Base-by-base conservation (phyloP, 2,329 filamentous ascomycete species). In the Exophiala alcalophila region DNA sequence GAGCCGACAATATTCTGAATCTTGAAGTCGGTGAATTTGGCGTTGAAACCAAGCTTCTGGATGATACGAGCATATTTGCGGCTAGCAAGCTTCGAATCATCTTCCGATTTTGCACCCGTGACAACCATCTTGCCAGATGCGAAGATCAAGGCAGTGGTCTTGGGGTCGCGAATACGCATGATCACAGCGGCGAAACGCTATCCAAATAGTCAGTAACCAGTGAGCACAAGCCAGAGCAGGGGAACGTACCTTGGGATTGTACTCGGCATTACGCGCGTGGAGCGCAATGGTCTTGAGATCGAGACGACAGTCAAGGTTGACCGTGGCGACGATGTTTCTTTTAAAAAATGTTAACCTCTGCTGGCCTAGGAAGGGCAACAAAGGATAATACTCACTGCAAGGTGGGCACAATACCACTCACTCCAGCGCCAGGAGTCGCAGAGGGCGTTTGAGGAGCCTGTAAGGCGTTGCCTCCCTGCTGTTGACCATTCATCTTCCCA, bases 21-120 rank as follows among this genome's bases (percentile, higher is more conserved):
- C 80, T 97, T 98, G 74, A 98, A 98, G 68, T 98, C 92, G 56
- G 90, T 96, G 70, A 98, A 97, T 80, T 96, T 96, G 61, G 92
- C 91, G 58, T 96, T 95, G 78, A 98, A 98, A 52, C 92, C 92
- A 49, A 98, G 86, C 75, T 98, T 98, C 77, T 98, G 92, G 60
- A 98, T 97, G 68, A 98, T 97, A 61, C 92, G 90, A 39, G 92
- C 92, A 64, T 97, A 97, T 71, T 98, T 98, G 71, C 91, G 83
- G 47, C 86, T 92, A 6, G 92, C 92, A 61, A 98, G 82, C 73
- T 96, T 96, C 48, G 88, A 94, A 65, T 97, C 92, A 66, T 97
- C 92, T 65, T 97, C 92, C 1, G 88, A 94, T 71, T 97, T 97
- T 52, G 91, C 91, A 72, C 91, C 91, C 40, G 92, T 97, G 11